Evolutionary conservation across 371 early-diverging fungal genomes (phyloP).

Genomic region (Entomophthora muscae): DNA sequence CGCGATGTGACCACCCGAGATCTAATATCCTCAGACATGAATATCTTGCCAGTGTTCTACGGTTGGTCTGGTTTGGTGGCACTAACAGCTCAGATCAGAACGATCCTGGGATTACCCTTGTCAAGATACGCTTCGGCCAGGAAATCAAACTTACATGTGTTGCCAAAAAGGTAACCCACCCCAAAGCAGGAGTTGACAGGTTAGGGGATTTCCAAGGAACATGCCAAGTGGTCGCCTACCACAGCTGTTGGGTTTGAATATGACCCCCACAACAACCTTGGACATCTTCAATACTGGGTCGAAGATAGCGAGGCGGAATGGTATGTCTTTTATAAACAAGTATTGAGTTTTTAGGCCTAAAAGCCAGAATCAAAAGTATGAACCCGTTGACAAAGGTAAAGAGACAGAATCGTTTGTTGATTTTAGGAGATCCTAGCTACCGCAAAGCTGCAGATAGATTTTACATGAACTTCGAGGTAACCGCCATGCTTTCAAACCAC

Average conservation of each 20-base stretch:
- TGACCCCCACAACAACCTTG: constrained; percentile 88
- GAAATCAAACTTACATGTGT: constrained; percentile 73
- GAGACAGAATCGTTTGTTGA: not conserved
- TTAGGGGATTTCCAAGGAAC: constrained; percentile 88
- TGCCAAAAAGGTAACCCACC: constrained; percentile 43
- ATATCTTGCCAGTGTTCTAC: constrained; percentile 55
- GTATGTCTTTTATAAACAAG: constrained; percentile 21
- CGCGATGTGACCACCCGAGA: constrained; percentile 72
- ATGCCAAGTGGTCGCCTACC: constrained; percentile 97
- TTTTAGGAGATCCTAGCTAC: no score
- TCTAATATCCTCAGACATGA: constrained; percentile 53
- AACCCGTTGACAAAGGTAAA: not conserved
- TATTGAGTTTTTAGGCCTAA: not conserved
- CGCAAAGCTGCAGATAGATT: no score
- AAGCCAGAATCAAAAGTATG: not conserved
- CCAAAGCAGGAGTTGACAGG: not conserved
- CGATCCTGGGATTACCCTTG: constrained; percentile 67
- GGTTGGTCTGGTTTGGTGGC: constrained; percentile 17
- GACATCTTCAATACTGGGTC: constrained; percentile 90
- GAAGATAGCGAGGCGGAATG: constrained; percentile 84
- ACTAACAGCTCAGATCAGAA: constrained; percentile 13
- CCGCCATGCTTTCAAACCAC: not conserved
- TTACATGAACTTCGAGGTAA: constrained; percentile 75
- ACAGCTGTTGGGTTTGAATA: constrained; percentile 91
- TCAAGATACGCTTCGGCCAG: constrained; percentile 85